Evolutionary conservation across 2,329 filamentous ascomycete genomes (phyloP).

Genomic region (Colletotrichum liriopes): DNA sequence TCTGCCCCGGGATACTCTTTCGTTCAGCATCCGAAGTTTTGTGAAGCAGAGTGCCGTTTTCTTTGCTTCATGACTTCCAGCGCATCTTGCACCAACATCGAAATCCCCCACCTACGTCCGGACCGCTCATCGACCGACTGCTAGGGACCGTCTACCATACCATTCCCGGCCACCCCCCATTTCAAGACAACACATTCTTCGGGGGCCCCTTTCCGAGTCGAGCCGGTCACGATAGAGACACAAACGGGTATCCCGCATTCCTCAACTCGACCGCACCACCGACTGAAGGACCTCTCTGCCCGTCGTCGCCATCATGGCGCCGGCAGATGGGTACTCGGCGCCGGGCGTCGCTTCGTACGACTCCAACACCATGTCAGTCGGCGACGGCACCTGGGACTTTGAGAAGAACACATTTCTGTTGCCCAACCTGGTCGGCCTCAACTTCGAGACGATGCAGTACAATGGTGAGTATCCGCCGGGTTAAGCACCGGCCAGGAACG

Average conservation of each 20-base stretch:
- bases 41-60: conserved; percentile 8
- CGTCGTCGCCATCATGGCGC: conserved; percentile 71
- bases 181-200: conserved; percentile 35
- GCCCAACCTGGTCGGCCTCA: conserved; percentile 82
- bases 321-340: conserved; percentile 74
- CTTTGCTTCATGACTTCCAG: conserved; percentile 19
- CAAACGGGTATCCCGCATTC: conserved; percentile 24
- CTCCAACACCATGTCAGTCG: conserved; percentile 82
- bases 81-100: conserved; percentile 13
- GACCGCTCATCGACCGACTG: conserved; percentile 34
- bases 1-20: conserved; percentile 20
- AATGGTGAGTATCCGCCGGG: conserved; percentile 73
- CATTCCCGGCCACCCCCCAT: conserved; percentile 3
- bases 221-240: conserved; percentile 29
- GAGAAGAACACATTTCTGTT: conserved; percentile 83
- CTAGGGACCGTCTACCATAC: not conserved
- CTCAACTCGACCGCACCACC: conserved; percentile 6
- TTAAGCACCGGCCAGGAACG: not conserved
- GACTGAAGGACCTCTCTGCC: conserved; percentile 35
- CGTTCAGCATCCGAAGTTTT: conserved; percentile 11
- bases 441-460: conserved; percentile 87
- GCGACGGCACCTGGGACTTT: conserved; percentile 89
- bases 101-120: conserved; percentile 32
- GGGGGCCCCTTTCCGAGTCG: conserved; percentile 14
- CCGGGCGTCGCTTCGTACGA: conserved; percentile 81